Percentiles rank a stretch among this genome's conserved stretches.
Conservation (phyloP, 495 filamentous ascomycete genomes). For the Talaromyces nanjingensis region DNA sequence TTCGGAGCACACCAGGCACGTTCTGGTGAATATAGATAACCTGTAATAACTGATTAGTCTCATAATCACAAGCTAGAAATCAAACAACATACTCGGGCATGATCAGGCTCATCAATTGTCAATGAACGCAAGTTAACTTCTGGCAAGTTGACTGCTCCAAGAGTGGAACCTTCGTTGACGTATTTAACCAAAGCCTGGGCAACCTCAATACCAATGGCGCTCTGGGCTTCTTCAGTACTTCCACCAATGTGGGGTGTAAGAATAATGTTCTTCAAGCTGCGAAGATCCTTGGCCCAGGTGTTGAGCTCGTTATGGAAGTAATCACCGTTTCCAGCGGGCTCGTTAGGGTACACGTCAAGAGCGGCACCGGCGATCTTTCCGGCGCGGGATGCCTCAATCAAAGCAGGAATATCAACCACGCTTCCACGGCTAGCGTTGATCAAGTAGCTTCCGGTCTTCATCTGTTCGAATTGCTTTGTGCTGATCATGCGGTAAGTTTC, state of each 20-base stretch:
- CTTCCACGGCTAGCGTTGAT: constrained; percentile 94
- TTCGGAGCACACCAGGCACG: constrained; percentile 86
- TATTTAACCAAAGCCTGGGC: constrained; percentile 79
- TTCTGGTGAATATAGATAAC: constrained; percentile 96
- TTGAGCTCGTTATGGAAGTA: constrained; percentile 89
- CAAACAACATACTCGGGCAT: constrained; percentile 58
- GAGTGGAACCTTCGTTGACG: constrained; percentile 84
- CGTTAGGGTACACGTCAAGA: constrained; percentile 90
- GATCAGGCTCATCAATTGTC: constrained; percentile 79
- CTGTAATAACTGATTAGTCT: constrained; percentile 23
- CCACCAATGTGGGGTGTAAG: constrained; percentile 95
- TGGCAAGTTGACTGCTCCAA: constrained; percentile 92
- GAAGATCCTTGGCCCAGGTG: constrained; percentile 77
- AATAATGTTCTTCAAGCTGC: constrained; percentile 83
- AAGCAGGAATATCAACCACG: constrained; percentile 88
- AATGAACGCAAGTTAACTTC: constrained; percentile 83
- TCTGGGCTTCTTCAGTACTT: constrained; percentile 95
- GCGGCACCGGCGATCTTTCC: constrained; percentile 93
- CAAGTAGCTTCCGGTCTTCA: constrained; percentile 88
- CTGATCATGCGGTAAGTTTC: constrained; percentile 92
- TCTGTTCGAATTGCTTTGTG: constrained; percentile 65
- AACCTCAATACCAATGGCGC: constrained; percentile 93
- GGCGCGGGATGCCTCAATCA: constrained; percentile 79
- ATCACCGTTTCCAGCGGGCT: constrained; percentile 88
- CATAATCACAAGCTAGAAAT: neutral